Base-by-base conservation (phyloP, 2,329 filamentous ascomycete species). In the Penicillium sp. region DNA sequence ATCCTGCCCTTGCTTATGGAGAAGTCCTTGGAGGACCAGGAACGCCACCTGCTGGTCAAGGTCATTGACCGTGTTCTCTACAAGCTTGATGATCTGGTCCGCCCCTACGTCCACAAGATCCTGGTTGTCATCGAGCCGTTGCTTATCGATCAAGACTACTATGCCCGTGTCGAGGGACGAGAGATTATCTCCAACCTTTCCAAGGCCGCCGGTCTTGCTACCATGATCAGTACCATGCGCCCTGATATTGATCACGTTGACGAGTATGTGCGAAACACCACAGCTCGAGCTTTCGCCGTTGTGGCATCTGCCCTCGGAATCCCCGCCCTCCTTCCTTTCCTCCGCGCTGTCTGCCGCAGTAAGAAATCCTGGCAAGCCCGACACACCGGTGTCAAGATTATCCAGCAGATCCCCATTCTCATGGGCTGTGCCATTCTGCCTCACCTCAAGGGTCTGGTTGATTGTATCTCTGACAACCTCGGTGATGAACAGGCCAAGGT, bases 211-310 rank as follows among this genome's bases (percentile, higher is more conserved):
- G 95, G 94, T 70, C 83, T 99, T 50, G 94, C 94, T 16, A 94
- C 95, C 64, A 99, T 99, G 94, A 99, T 99, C 72, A 96, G 92
- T 76, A 96, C 92, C 8, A 99, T 99, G 94, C 84, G 94, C 67
- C 95, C 94, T 0, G 94, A 99, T 83, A 96, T 99, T 62, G 94
- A 99, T 66, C 94, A 99, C 67, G 90, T 95, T 24, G 94, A 99
- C 67, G 94, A 99, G 73, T 99, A 99, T 71, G 95, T 99, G 11
- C 86, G 94, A 70, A 99, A 99, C 75, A 99, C 94, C 1, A 99
- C 94, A 2, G 94, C 94, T 50, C 84, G 94, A 79, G 94, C 94
- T 1, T 99, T 99, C 70, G 94, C 94, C 24, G 94, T 99, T 6
- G 94, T 99, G 36, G 94, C 94, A 2, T 97, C 93, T 18, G 94